These are phyloP conservation scores for Lactifluus subvellereus DNA, from an alignment of 768 basidiomycete genomes.

Conservation along the genomic window DNA sequence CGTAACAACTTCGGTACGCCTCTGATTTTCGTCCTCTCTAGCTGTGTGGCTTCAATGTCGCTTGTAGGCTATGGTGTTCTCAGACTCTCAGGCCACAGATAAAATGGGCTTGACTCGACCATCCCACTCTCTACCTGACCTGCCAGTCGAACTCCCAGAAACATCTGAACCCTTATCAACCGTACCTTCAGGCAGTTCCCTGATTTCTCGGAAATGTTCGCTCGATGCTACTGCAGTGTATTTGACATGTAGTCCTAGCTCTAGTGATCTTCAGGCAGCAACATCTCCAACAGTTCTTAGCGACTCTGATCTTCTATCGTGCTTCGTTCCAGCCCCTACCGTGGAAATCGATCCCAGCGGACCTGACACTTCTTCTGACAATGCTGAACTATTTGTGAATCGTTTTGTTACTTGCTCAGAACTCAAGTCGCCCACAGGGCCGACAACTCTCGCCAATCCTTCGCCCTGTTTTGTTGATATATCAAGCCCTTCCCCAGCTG, in stretches of 20 bases:
- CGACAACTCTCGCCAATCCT: neutral
- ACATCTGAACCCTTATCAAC: neutral
- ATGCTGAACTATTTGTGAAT: neutral
- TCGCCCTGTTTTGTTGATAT: neutral
- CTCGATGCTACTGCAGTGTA: neutral
- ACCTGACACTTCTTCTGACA: neutral
- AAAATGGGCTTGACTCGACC: neutral
- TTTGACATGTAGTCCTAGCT: neutral
- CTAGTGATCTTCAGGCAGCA: neutral
- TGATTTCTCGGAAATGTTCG: neutral
- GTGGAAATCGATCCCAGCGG: neutral
- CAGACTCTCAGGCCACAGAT: neutral
- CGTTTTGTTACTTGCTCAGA: neutral
- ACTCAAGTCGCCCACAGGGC: neutral
- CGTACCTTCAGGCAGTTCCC: neutral
- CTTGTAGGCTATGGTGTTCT: slow-evolving; percentile 1
- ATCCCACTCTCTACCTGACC: too few relatives aligned
- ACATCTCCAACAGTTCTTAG: neutral
- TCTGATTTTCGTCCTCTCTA: neutral
- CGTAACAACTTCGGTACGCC: neutral
- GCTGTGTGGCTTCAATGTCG: neutral
- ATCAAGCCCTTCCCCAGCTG: neutral
- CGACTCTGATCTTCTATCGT: neutral
- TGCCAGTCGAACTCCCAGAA: neutral
- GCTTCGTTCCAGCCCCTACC: neutral